These are phyloP conservation scores for Saccharomycopsis sp. DNA, from an alignment of 805 yeast genomes.

Conservation along the genomic window DNA sequence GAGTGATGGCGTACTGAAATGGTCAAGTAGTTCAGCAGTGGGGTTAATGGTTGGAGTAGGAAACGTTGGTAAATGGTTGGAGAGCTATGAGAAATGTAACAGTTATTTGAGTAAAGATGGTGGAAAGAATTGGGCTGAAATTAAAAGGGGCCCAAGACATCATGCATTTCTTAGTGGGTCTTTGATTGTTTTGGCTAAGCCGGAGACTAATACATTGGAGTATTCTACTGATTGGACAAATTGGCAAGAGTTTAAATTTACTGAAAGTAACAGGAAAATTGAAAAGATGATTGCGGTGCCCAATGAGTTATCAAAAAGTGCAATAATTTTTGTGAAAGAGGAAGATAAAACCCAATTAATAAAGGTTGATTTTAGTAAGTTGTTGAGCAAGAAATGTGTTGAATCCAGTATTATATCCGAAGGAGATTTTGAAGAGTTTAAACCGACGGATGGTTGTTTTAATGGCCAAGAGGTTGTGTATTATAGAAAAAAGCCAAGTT, in stretches of 20 bases:
- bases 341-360: slow-evolving; percentile 34
- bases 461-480: slow-evolving; percentile 64
- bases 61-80: slow-evolving; percentile 64
- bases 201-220: slow-evolving; percentile 48
- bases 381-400: slow-evolving; percentile 47
- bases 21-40: slow-evolving; percentile 80
- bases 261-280: slow-evolving; percentile 40
- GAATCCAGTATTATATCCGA: slow-evolving; percentile 30
- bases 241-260: slow-evolving; percentile 63
- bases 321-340: background rate
- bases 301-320: slow-evolving; percentile 48
- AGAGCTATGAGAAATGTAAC: slow-evolving; percentile 42
- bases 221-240: slow-evolving; percentile 75
- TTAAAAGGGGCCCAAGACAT: slow-evolving; percentile 65
- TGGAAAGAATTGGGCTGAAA: slow-evolving; percentile 80
- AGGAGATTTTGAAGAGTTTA: slow-evolving; percentile 57
- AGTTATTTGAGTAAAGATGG: slow-evolving; percentile 82
- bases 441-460: slow-evolving; percentile 56
- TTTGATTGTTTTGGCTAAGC: slow-evolving; percentile 62
- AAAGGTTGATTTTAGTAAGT: slow-evolving; percentile 50
- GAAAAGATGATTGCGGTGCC: slow-evolving; percentile 61
- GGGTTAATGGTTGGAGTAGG: slow-evolving; percentile 87
- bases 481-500: slow-evolving; percentile 48
- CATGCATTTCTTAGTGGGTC: slow-evolving; percentile 99
- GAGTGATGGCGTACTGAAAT: slow-evolving; percentile 44